Evolutionary conservation across 495 filamentous ascomycete genomes (phyloP), one percentile per base, ranked within the genome.

Genomic region (Aspergillus homomorphus): DNA sequence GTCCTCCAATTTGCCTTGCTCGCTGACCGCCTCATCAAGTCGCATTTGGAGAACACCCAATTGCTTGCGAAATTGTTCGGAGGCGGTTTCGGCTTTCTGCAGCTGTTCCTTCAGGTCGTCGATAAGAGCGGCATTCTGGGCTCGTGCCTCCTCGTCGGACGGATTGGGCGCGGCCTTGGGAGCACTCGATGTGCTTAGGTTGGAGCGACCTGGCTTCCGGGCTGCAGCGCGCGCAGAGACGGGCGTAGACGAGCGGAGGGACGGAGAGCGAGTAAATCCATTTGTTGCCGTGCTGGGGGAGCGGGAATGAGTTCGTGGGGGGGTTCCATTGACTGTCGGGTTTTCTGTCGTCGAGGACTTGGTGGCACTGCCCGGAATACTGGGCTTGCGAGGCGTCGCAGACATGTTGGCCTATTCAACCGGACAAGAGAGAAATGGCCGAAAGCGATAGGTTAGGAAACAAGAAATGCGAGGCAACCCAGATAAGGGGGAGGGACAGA

Each of bases 1-100:
- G 62, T 96, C 92, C 66, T 98, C 94, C 55, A 97, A 70, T 73
- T 87, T 89, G 51, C 82, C 83, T 63, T 96, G 92, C 66, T 97
- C 91, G 53, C 82, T 83, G 33, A 89, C 65, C 24, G 92, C 84
- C 62, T 98, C 94, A 62, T 97, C 91, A 1, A 98, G 81, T 60
- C 88, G 85, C 64, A 86, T 84, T 75, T 97, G 91, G 30, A 98
- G 70, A 12, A 95, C 85, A 57, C 91, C 89, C 22, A 87, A 74
- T 71, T 98, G 90, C 63, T 90, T 91, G 72, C 85, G 85, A 65
- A 87, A 88, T 60, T 94, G 86, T 62, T 95, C 91, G 10, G 89
- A 88, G 18, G 83, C 81, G 4, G 72, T 80, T 69, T 97, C 92
- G 15, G 91, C 88, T 68, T 89, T 91, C 64, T 87, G 83, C 43